phyloP scores from a whole-genome alignment of 768 basidiomycete species.

The Lactarius pseudohatsudake region DNA sequence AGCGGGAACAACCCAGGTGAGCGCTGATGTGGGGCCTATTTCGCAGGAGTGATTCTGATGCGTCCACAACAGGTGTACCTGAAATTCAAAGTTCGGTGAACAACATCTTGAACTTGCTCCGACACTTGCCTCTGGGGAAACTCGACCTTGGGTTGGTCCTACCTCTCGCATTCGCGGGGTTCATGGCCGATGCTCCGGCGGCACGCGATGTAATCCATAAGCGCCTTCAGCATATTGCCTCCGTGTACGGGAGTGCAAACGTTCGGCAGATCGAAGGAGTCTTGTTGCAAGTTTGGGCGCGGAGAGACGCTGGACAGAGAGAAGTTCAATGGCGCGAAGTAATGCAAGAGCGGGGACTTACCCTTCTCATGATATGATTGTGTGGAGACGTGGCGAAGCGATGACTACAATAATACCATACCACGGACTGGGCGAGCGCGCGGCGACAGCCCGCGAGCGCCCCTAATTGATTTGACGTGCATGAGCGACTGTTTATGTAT shows the following conservation, averaged over 20 bases:
- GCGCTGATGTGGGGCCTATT: not conserved
- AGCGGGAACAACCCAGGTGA: slow-evolving; percentile 29
- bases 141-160: slow-evolving; percentile 27
- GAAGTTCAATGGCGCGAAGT: slow-evolving; percentile 29
- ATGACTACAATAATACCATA: slow-evolving; percentile 20
- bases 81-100: slow-evolving; percentile 26
- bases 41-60: slow-evolving; percentile 10
- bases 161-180: slow-evolving; percentile 25
- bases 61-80: slow-evolving; percentile 26
- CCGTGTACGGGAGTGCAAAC: slow-evolving; percentile 20
- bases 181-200: slow-evolving; percentile 22
- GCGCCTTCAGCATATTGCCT: slow-evolving; percentile 23
- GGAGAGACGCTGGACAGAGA: slow-evolving; percentile 22
- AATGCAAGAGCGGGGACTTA: slow-evolving; percentile 29
- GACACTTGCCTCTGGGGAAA: slow-evolving; percentile 23
- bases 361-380: slow-evolving; percentile 29
- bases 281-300: slow-evolving; percentile 27
- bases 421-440: slow-evolving; percentile 9
- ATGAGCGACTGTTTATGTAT: slow-evolving; percentile 23
- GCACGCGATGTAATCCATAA: slow-evolving; percentile 24
- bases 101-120: slow-evolving; percentile 25
- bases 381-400: not conserved
- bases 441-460: not conserved
- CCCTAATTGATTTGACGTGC: slow-evolving; percentile 21
- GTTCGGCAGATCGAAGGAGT: slow-evolving; percentile 26